Conservation (phyloP, 495 filamentous ascomycete species). For the Melanomma pulvis-pyrius region DNA sequence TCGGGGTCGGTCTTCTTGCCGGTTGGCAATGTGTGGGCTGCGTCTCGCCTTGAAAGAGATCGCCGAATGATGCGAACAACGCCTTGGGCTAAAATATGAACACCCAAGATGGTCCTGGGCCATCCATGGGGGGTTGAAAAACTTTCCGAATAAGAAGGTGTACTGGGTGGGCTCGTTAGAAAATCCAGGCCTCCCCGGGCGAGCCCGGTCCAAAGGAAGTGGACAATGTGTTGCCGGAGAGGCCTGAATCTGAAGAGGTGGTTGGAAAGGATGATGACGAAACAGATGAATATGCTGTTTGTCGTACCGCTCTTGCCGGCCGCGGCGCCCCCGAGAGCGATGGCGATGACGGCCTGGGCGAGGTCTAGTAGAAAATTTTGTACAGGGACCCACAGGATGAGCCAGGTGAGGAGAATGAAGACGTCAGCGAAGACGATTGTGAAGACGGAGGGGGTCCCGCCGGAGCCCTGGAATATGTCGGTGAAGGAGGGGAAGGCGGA, state of each 20-base stretch:
- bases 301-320: slow-evolving; percentile 64
- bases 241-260: slow-evolving; percentile 64
- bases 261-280: slow-evolving; percentile 72
- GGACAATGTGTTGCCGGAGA: slow-evolving; percentile 51
- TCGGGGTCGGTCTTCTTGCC: slow-evolving; percentile 46
- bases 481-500: slow-evolving; percentile 60
- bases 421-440: slow-evolving; percentile 82
- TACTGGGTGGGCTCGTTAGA: slow-evolving; percentile 35
- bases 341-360: slow-evolving; percentile 94
- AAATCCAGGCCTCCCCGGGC: slow-evolving; percentile 39
- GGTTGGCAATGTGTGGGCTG: slow-evolving; percentile 29
- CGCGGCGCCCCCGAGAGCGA: slow-evolving; percentile 86
- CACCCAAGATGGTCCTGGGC: slow-evolving; percentile 35
- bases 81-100: slow-evolving; percentile 44
- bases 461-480: slow-evolving; percentile 72
- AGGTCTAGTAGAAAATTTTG: slow-evolving; percentile 89
- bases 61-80: slow-evolving; percentile 43
- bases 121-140: slow-evolving; percentile 36
- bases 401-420: slow-evolving; percentile 79
- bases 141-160: slow-evolving; percentile 25
- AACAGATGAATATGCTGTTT: slow-evolving; percentile 74
- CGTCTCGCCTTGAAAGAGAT: slow-evolving; percentile 33
- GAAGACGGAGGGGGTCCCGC: slow-evolving; percentile 72
- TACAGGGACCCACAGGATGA: slow-evolving; percentile 85
- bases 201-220: slow-evolving; percentile 38